Evolutionary conservation across 495 filamentous ascomycete species (phyloP), one percentile per base, ranked within the genome.

Genomic region (Tuber calosporum): DNA sequence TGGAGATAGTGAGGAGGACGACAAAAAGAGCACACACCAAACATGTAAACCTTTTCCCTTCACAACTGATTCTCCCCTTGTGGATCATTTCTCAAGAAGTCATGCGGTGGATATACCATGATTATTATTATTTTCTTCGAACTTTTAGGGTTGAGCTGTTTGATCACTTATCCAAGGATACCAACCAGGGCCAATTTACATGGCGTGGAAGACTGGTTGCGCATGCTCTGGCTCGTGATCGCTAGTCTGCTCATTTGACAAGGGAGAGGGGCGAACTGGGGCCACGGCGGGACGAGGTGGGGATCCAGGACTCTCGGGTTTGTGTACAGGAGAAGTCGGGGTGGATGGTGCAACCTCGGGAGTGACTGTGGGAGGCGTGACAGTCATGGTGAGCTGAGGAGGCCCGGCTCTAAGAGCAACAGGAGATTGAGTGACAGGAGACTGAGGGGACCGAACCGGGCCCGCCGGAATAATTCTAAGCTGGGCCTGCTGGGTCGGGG

Each of bases 371-470:
- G 53, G 53, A 19, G 53, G 17, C 58, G 73, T 72, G 30, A 71
- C 67, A 37, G 79, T 80, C 22, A 81, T 58, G 1, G 73, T 78
- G 37, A 81, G 80, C 38, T 75, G 72, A 20, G 79, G 75, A 38
- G 75, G 76, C 1, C 76, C 76, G 20, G 70, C 76, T 43, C 70
- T 73, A 17, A 62, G 53, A 34, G 53, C 26, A 34, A 58, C 8
- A 30, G 48, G 48, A 4, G 37, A 38, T 42, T 68, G 42, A 1
- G 70, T 36, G n/a, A 80, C 66, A 15, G 79, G 79, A 7, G 79
- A 80, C 30, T 78, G 75, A 26, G 67, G 75, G 43, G 1, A 48
- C 69, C 13, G 69, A 43, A 11, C 58, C 48, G 48, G 72, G 71
- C 1, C 71, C 67, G 41, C 68, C 40, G 37, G 79, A 75, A 41